Percentiles rank a stretch among this genome's conserved stretches.
These are phyloP conservation scores for Aspergillus incahuasiensis DNA, from an alignment of 495 filamentous ascomycete species.

Conservation along the genomic window DNA sequence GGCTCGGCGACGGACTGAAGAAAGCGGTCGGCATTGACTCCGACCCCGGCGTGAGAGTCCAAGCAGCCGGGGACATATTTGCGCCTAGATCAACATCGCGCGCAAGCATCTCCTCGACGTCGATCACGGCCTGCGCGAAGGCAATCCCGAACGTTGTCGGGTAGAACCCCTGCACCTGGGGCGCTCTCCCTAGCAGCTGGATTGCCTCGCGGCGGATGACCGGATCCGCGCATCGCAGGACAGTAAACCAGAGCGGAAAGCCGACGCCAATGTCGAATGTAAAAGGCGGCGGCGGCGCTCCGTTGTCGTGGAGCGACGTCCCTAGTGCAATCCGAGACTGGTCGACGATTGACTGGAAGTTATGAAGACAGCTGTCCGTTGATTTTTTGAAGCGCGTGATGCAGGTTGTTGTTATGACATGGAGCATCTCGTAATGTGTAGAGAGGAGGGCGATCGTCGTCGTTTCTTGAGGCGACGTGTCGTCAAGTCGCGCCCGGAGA, in stretches of 20 bases:
- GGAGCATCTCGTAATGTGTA: slow-evolving; percentile 24
- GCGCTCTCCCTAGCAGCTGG: slow-evolving; percentile 21
- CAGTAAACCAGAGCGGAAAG: slow-evolving; percentile 31
- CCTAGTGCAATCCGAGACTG: slow-evolving; percentile 19
- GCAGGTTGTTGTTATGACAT: slow-evolving; percentile 16
- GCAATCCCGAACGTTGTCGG: not conserved
- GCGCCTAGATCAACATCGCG: not conserved
- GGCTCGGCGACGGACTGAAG: not conserved
- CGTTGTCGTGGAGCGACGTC: slow-evolving; percentile 14
- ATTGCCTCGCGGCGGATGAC: slow-evolving; percentile 26
- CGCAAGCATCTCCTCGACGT: slow-evolving; percentile 26
- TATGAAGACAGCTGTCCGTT: slow-evolving; percentile 21
- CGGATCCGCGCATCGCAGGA: slow-evolving; percentile 32
- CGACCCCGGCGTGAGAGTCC: not conserved
- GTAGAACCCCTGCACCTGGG: slow-evolving; percentile 29
- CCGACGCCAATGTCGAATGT: slow-evolving; percentile 36
- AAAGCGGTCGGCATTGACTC: not conserved
- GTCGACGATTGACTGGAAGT: slow-evolving; percentile 31
- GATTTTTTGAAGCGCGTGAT: slow-evolving; percentile 13
- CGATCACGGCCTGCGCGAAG: slow-evolving; percentile 9
- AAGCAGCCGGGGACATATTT: not conserved
- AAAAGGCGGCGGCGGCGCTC: slow-evolving; percentile 29
- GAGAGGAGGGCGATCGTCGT: slow-evolving; percentile 22
- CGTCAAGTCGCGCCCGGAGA: not conserved
- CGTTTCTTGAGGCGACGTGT: slow-evolving; percentile 13